These are phyloP conservation scores for Alternaria sp. DNA, from an alignment of 2,329 filamentous ascomycete species.

Conservation along the genomic window DNA sequence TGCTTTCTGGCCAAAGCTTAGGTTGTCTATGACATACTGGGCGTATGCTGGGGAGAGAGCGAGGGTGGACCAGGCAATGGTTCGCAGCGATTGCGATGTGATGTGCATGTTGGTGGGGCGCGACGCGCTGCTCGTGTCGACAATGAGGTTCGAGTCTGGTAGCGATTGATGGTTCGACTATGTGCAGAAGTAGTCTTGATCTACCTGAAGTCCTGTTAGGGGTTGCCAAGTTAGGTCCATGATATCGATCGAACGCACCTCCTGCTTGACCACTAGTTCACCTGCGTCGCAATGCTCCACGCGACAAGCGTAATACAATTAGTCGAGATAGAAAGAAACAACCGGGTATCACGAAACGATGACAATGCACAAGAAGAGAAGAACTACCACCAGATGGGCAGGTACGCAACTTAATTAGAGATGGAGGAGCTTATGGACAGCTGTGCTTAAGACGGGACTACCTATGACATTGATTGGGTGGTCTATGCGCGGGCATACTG, in stretches of 20 bases:
- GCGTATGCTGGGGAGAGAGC: slow-evolving; percentile 64
- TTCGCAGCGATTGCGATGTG: slow-evolving; percentile 50
- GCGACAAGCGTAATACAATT: slow-evolving; percentile 23
- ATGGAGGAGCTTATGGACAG: slow-evolving; percentile 45
- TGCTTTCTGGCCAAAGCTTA: slow-evolving; percentile 77
- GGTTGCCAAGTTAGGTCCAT: neutral
- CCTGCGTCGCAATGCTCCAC: slow-evolving; percentile 29
- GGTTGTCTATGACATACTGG: slow-evolving; percentile 73
- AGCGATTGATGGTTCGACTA: neutral
- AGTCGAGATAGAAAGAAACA: slow-evolving; percentile 19
- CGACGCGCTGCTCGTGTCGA: slow-evolving; percentile 11
- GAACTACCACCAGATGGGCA: slow-evolving; percentile 32
- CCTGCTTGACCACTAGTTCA: slow-evolving; percentile 24
- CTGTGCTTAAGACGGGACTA: slow-evolving; percentile 43
- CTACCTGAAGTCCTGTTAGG: neutral
- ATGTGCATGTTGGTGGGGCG: slow-evolving; percentile 43
- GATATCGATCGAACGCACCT: slow-evolving; percentile 17
- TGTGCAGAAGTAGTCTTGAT: neutral
- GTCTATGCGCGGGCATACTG: slow-evolving; percentile 37
- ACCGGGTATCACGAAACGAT: slow-evolving; percentile 40
- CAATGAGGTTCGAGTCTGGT: neutral
- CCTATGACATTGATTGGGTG: slow-evolving; percentile 40
- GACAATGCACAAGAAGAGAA: slow-evolving; percentile 25
- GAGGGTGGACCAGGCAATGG: slow-evolving; percentile 53
- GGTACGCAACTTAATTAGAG: slow-evolving; percentile 21